Base-by-base conservation (phyloP, 495 filamentous ascomycete species). In the Penicillium silybi region DNA sequence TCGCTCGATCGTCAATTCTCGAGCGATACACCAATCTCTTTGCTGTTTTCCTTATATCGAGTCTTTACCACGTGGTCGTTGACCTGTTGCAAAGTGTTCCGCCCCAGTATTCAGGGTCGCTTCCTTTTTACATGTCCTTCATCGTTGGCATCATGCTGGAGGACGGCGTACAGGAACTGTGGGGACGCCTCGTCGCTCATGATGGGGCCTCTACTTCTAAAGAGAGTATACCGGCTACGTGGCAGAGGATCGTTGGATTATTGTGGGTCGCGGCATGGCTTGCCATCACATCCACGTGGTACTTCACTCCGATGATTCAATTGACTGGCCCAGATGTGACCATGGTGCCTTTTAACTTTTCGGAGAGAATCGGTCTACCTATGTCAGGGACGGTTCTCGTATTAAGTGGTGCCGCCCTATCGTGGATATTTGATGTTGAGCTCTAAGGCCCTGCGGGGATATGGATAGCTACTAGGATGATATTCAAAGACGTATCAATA, bases 221-320 rank as follows among this genome's bases (percentile, higher is more conserved):
- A 11, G 3, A 37, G 34, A 4, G n/a, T 13, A 37, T 13, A 3
- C 42, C 43, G 0, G 20, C 25, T 9, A 16, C 4, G 13, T 57
- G 54, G 49, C 41, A 29, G 32, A 40, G 49, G 18, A 22, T 25
- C 5, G 15, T 46, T 45, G 50, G 55, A 35, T 13, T 46, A 13
- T 1, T 39, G 10, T 57, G 54, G 54, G 49, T 53, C 29, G 40
- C 40, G 44, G 13, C 42, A 27, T 58, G 55, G 55, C 40, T 58
- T 41, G 55, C 44, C 0, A 19, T 58, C 11, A 53, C 46, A 16
- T 58, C 50, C 16, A 57, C 49, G 1, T 58, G 55, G 55, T 58
- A 58, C 19, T 58, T 53, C 6, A 58, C 50, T 6, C 55, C 55
- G 5, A 53, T 58, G 55, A 53, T 58, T 22, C 46, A 53, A 18